Evolutionary conservation across 2,329 filamentous ascomycete genomes (phyloP), one percentile per base, ranked within the genome.

Genomic region (Hypocrella siamensis): DNA sequence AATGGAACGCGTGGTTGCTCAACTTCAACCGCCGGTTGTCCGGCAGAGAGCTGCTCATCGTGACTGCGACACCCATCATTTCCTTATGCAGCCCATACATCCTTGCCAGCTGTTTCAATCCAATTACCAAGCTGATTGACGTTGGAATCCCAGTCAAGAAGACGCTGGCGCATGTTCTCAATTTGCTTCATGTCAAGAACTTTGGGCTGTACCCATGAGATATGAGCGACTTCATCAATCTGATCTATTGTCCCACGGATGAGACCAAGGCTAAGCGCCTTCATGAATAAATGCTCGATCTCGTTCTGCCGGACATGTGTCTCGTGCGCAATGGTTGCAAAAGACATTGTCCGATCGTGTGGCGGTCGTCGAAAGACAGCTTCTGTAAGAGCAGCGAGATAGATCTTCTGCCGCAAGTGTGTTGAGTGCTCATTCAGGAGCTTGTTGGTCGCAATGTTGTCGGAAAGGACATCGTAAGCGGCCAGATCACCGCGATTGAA

Each of bases 171-270:
- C 88, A 98, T 94, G 48, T 77, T 82, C 47, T 80, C 82, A 46
- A 98, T 93, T 64, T 96, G 90, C 57, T 75, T 76, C 75, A 86
- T 84, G 55, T 96, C 90, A 43, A 98, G 61, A 19, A 98, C 86
- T 70, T 96, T 96, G 16, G 90, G 90, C 62, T 98, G 90, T 36
- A 98, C 90, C 90, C 90, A 98, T 48, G 88, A 88, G 58, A 98
- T 94, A 52, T 86, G 75, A 27, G 90, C 90, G 43, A 96, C 75
- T 57, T 86, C 79, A 30, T 84, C 84, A 19, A 98, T 90, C 61
- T 98, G 88, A 54, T 98, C 90, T 46, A 98, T 96, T 35, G 81
- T 90, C 28, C 90, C 90, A 43, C 79, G 73, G 43, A 98, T 63
- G 44, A 98, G 64, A 1, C 90, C 90, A 44, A 98, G 59, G 49